Evolutionary conservation across 75 land plant genomes (phyloP).

Genomic region (Cupressus sempervirens): DNA sequence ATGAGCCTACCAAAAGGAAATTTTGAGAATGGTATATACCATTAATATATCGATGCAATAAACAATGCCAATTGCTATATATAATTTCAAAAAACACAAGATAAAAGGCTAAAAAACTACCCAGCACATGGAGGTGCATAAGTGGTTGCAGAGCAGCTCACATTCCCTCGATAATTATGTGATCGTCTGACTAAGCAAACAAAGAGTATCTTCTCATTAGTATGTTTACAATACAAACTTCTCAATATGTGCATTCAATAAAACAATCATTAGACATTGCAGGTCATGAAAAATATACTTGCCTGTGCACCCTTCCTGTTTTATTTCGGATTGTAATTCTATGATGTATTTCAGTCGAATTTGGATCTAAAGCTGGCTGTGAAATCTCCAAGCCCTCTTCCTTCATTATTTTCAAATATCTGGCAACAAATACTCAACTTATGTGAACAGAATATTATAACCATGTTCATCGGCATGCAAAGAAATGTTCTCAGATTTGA

Average conservation of each 20-base stretch:
- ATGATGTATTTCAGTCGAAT: slow-evolving; percentile 71
- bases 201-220: slow-evolving; percentile 5
- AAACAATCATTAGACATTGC: not conserved
- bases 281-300: slow-evolving; percentile 11
- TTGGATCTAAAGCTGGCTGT: slow-evolving; percentile 82
- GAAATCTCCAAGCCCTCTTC: slow-evolving; percentile 86
- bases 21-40: too few species aligned
- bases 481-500: not conserved
- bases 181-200: slow-evolving; percentile 38
- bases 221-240: slow-evolving; percentile 5
- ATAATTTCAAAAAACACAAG: not conserved
- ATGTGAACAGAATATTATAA: not conserved
- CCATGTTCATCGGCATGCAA: not conserved
- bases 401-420: slow-evolving; percentile 62
- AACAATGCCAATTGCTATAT: not conserved
- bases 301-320: slow-evolving; percentile 57
- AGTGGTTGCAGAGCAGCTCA: slow-evolving; percentile 39
- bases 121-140: slow-evolving; percentile 81
- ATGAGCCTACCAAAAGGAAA: too few species aligned
- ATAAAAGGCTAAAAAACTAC: slow-evolving; percentile 17
- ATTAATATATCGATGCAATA: not conserved
- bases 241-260: not conserved
- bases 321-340: slow-evolving; percentile 57
- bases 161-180: slow-evolving; percentile 37
- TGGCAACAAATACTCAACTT: slow-evolving; percentile 4